phyloP scores from a whole-genome alignment of 352 stramenopile species.

The Aphanomyces stellatus region DNA sequence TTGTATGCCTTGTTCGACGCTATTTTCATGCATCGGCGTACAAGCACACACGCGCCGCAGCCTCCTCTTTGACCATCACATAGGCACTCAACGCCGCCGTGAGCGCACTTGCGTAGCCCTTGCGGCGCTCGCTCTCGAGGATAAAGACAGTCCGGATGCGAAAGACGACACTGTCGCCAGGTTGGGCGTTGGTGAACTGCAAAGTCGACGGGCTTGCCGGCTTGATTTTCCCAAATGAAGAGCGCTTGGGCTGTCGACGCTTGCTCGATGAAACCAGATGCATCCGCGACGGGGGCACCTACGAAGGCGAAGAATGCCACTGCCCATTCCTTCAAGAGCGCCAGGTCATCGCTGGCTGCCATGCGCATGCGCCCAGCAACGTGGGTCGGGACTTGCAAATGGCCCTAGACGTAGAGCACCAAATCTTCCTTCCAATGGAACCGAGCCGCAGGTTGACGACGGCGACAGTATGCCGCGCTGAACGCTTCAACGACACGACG shows the following conservation, averaged over 20 bases:
- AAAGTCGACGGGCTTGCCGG: background rate
- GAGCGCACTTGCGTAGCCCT: conserved; percentile 4
- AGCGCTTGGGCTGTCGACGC: background rate
- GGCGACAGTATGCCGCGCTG: background rate
- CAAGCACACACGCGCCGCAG: background rate
- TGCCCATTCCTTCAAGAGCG: background rate
- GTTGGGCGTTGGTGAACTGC: background rate
- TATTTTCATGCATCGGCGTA: background rate
- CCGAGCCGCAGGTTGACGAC: background rate
- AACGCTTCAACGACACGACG: background rate
- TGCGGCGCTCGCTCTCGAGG: background rate
- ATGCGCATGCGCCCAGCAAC: background rate
- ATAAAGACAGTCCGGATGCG: conserved; percentile 11
- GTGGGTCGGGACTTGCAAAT: background rate
- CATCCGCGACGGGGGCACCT: background rate
- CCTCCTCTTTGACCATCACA: background rate
- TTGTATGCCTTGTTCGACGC: background rate
- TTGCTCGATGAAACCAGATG: background rate
- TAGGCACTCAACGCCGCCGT: background rate
- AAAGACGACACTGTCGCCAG: background rate
- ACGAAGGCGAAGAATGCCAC: background rate
- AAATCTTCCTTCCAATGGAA: background rate
- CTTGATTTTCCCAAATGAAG: background rate
- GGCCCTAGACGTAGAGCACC: background rate
- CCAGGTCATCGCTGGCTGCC: background rate